These are phyloP conservation scores for Tolypocladium inflatum DNA, from an alignment of 2,329 filamentous ascomycete genomes.

Conservation along the genomic window DNA sequence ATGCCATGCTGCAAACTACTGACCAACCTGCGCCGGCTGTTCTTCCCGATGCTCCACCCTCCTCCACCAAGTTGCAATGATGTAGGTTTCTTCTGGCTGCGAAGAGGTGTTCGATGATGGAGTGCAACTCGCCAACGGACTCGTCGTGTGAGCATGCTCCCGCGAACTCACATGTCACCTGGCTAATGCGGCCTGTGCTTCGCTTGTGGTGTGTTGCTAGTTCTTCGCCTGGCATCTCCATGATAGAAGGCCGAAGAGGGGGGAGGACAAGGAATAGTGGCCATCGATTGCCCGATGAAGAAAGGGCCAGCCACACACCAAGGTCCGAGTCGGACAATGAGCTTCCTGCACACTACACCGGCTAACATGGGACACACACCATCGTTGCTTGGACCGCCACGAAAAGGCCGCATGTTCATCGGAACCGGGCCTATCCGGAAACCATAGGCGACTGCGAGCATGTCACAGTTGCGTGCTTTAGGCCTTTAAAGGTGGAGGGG, in stretches of 20 bases:
- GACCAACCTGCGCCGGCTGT: neutral
- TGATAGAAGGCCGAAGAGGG: neutral
- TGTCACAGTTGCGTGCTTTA: neutral
- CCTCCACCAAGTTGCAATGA: neutral
- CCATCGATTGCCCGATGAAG: neutral
- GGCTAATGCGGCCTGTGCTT: conserved; percentile 15
- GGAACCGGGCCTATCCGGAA: neutral
- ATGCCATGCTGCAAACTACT: neutral
- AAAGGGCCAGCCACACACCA: neutral
- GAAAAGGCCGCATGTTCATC: neutral
- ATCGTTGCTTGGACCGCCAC: neutral
- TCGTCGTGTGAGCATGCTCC: neutral
- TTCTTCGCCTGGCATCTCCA: neutral
- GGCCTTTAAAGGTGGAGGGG: neutral
- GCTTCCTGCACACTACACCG: neutral
- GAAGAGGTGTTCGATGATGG: neutral
- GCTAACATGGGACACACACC: neutral
- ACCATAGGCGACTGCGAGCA: neutral
- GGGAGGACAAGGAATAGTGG: neutral
- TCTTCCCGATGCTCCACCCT: neutral
- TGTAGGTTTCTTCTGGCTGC: neutral
- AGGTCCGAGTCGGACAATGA: neutral
- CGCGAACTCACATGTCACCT: conserved; percentile 16
- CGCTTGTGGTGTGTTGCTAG: conserved; percentile 9
- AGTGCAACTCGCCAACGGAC: neutral